Evolutionary conservation across 257 asterid species (phyloP).

Genomic region (Mitragyna speciosa): DNA sequence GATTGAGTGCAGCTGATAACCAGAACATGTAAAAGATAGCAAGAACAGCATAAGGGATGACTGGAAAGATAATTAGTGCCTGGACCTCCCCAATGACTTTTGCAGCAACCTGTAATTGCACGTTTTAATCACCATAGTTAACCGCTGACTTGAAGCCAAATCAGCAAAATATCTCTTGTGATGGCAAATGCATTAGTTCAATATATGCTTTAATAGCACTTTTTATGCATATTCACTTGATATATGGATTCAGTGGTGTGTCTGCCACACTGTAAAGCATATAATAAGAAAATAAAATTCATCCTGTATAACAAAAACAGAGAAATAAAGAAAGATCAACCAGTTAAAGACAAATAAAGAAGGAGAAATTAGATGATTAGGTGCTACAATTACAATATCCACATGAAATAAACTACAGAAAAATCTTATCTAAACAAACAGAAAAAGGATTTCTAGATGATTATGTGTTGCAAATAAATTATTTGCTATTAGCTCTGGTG

Average conservation of each 20-base stretch:
- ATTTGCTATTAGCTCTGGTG: not conserved
- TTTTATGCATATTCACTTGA: not conserved
- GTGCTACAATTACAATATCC: not conserved
- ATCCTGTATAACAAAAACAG: not conserved
- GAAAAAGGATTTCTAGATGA: not conserved
- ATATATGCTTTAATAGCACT: not conserved
- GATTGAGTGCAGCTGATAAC: constrained; percentile 90
- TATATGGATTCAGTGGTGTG: not conserved
- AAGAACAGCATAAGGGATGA: constrained; percentile 71
- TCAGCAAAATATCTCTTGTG: not conserved
- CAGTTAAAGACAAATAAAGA: not conserved
- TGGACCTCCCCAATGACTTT: constrained; percentile 98
- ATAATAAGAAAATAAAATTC: not conserved
- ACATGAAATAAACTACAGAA: not conserved
- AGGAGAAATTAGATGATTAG: not conserved
- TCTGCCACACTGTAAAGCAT: not conserved
- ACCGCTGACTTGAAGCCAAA: not conserved
- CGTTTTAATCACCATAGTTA: constrained; percentile 7
- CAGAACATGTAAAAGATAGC: constrained; percentile 89
- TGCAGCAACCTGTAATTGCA: constrained; percentile 81
- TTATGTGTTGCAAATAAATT: not conserved
- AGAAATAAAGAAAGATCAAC: not conserved
- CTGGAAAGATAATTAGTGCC: constrained; percentile 81
- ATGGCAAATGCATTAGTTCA: not conserved
- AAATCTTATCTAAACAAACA: not conserved